Percentiles rank a stretch among this genome's conserved stretches.
Conservation (phyloP, 306 rosid species). For the Acmispon strigosus region DNA sequence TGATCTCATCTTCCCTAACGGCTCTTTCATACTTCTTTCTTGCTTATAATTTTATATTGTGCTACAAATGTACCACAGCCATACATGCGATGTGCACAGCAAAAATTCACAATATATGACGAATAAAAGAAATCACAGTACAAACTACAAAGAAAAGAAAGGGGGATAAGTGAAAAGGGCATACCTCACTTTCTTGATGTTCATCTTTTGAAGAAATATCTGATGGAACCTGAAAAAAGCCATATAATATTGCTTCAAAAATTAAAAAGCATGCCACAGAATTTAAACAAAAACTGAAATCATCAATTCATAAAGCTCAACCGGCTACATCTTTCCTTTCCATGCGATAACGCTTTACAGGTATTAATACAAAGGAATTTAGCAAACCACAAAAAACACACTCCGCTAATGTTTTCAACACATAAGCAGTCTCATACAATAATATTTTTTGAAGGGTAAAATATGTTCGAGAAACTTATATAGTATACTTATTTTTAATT, state of each 20-base stretch:
- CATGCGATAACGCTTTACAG: not conserved
- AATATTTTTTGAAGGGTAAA: not conserved
- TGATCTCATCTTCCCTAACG: not conserved
- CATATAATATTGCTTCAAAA: not conserved
- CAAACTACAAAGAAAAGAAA: not conserved
- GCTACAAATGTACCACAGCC: no score
- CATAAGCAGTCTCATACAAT: not conserved
- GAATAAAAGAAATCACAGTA: not conserved
- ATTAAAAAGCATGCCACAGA: not conserved
- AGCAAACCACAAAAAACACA: not conserved
- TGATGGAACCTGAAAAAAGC: conserved; percentile 73
- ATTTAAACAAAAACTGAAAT: conserved; percentile 2
- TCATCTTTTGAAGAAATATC: conserved; percentile 50
- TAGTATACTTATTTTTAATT: not conserved
- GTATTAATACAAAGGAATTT: not conserved
- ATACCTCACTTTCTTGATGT: conserved; percentile 48
- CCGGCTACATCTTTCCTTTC: not conserved
- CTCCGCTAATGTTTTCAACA: not conserved
- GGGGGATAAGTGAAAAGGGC: not conserved
- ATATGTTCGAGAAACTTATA: not conserved
- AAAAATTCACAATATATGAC: not conserved
- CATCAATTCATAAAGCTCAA: not conserved
- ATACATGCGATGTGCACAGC: not conserved
- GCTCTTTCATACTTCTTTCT: not conserved
- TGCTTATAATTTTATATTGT: not conserved